Evolutionary conservation across 83 land plant species (phyloP), one percentile per base, ranked within the genome.

Genomic region (Larix sibirica): DNA sequence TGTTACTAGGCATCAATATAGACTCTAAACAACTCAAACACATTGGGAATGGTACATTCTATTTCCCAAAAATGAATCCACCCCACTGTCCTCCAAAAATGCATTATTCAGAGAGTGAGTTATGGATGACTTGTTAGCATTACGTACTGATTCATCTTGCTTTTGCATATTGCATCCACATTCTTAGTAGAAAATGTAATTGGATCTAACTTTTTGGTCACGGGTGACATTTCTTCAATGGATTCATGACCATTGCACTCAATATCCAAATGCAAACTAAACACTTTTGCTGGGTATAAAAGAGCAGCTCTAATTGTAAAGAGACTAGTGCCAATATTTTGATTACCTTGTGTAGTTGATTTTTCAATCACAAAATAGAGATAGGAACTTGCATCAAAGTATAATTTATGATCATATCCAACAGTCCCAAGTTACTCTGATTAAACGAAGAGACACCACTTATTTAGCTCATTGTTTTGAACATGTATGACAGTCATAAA

Each of bases 161-260:
- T 28, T 81, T 73, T 47, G 66, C 81, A 80, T 80, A 33, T 78
- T 79, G 13, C 28, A 33, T 40, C 47, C 61, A 83, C 12, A 9
- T 58, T 60, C 36, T 3, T 76, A 59, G 77, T 66, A 65, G 56
- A 42, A 69, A 38, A 69, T 63, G 62, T 61, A 75, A 31, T 23
- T n/a, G 40, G 50, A 36, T 38, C 76, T 50, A 1, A 26, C 4
- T 61, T 77, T 83, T 85, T 58, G n/a, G 60, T 58, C 4, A 65
- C 84, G 44, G 69, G n/a, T 23, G 69, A 8, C 73, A 64, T 31
- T 47, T 23, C 73, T 76, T 67, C 70, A 67, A 62, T 77, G 68
- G 80, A 44, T 12, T 67, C 56, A 80, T 73, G 28, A 28, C 90
- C 91, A 92, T 91, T 90, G n/a, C 73, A 61, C 84, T 68, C 91